Evolutionary conservation across 78 protist species (phyloP), one percentile per base, ranked within the genome.

Genomic region (Dictyostelium brefeldianum): DNA sequence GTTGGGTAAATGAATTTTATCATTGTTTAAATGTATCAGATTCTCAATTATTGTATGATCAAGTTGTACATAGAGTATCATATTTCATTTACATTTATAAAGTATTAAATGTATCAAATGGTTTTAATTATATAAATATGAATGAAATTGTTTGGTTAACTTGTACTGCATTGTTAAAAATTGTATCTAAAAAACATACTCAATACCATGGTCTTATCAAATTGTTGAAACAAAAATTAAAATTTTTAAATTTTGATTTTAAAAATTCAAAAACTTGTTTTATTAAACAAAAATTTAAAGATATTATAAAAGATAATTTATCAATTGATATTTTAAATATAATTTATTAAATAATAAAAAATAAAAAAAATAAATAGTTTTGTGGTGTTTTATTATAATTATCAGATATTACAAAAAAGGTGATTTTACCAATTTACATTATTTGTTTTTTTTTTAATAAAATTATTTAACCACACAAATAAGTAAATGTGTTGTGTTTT

Each of bases 261-360:
- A 25, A 62, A 25, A 25, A 29, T 62, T 62, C 70, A 62, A 62
- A n/a, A 62, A 62, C 70, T 11, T 62, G 43, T 25, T 62, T 25
- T 11, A 62, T 62, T 22, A 22, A 25, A 62, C 27, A 11, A 70
- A 70, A 70, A 70, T 70, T 12, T 70, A 70, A 70, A 18, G 20
- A 41, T 14, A 70, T 41, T 41, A 70, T 70, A 15, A 41, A 70
- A 15, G 78, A 70, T 70, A 41, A 6, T 70, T 70, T 70, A 36
- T 70, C 78, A 36, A 70, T 70, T 70, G 78, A 70, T 70, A 17
- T 70, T 41, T 70, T 70, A 41, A 70, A 70, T 70, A 70, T 70
- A 3, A 70, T 41, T 41, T 70, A 70, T 70, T 70, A 70, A 67
- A 67, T 6, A 67, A 67, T 9, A 31, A 67, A 31, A 57, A 54